Evolutionary conservation across 169 alveolate species (phyloP), one percentile per base, ranked within the genome.

Genomic region (Plasmodium malariae): DNA sequence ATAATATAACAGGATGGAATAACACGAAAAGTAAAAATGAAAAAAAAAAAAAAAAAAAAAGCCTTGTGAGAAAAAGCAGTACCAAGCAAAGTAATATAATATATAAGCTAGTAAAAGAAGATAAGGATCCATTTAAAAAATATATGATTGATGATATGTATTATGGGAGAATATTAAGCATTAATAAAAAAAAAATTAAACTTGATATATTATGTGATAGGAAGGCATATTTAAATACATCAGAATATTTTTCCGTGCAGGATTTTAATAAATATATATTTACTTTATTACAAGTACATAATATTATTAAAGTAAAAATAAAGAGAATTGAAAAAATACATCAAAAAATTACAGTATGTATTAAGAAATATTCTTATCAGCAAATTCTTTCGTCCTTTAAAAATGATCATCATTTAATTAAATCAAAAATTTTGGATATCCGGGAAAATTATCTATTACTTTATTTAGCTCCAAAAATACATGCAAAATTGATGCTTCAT

Each of bases 201-300:
- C 2, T 80, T 7, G 90, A 80, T 71, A 80, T 80, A 11, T 65
- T 80, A 14, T 80, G 90, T 80, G 90, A 80, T 45, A 67, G 90
- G 12, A 80, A 80, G 32, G 90, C 90, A 30, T 63, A 65, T 70
- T 67, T 80, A 67, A 80, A 80, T 60, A 80, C 90, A 0, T 67
- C 71, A 0, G 90, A 80, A 43, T 80, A 67, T 80, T 80, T 80
- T 45, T 28, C 51, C 51, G 26, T 4, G 7, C 14, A 30, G 0
- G 12, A 2, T 24, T 65, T 80, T 19, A 19, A 68, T n/a, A 80
- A 63, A 80, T 80, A 80, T 67, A 70, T 80, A 26, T 36, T 28
- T 67, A 11, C 30, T 24, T 11, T 80, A 59, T n/a, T 80, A 67
- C 26, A 80, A 19, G 43, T 80, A 34, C 68, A 80, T 70, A 68